phyloP scores from a whole-genome alignment of 192 early-diverging fungal species.

The Coemansia asiatica region DNA sequence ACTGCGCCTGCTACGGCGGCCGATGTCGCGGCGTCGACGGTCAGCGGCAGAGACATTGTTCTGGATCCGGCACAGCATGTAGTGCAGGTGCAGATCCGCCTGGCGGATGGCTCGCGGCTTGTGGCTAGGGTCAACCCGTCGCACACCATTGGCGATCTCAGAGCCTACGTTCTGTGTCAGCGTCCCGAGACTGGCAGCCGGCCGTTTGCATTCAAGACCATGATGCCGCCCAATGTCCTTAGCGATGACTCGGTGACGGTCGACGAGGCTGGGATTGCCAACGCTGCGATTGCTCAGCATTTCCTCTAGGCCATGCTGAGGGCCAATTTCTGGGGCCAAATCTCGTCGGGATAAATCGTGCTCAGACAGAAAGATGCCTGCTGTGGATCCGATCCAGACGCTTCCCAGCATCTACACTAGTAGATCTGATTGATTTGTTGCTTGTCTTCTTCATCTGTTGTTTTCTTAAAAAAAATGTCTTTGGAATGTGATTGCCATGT shows the following conservation, averaged over 20 bases:
- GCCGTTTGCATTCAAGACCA: slow-evolving; percentile 74
- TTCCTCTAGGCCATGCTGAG: slow-evolving; percentile 42
- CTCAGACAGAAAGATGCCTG: too few species aligned
- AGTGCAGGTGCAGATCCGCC: slow-evolving; percentile 87
- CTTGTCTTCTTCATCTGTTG: neutral
- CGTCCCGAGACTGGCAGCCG: slow-evolving; percentile 62
- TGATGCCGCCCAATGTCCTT: slow-evolving; percentile 86
- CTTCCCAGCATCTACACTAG: neutral
- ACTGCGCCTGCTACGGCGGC: slow-evolving; percentile 33
- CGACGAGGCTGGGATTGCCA: slow-evolving; percentile 81
- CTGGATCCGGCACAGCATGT: slow-evolving; percentile 76
- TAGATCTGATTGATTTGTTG: neutral
- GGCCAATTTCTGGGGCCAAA: too few species aligned
- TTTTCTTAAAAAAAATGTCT: too few species aligned
- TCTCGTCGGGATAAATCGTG: too few species aligned
- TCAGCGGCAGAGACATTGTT: slow-evolving; percentile 40
- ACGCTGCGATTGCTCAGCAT: slow-evolving; percentile 81
- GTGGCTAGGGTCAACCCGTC: slow-evolving; percentile 90
- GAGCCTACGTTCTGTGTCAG: slow-evolving; percentile 71
- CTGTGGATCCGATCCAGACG: too few species aligned
- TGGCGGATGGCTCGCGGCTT: slow-evolving; percentile 86
- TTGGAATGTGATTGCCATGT: too few species aligned
- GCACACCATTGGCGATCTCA: slow-evolving; percentile 84
- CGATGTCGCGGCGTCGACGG: slow-evolving; percentile 21
- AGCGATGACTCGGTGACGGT: slow-evolving; percentile 68